Evolutionary conservation across 148 eudicot species (phyloP).

Genomic region (Fagopyrum esculentum): DNA sequence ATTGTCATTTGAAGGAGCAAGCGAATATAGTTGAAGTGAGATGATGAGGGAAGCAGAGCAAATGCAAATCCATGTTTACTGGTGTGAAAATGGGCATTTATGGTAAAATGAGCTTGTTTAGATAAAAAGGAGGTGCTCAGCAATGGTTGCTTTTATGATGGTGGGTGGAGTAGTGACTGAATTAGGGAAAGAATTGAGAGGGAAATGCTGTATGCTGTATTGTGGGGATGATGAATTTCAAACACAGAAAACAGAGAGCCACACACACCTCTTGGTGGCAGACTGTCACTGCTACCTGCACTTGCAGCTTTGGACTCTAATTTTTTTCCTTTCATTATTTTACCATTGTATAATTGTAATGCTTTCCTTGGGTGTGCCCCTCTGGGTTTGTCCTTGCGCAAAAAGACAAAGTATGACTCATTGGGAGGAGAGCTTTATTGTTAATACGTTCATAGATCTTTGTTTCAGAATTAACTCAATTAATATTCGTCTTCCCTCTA

Average conservation of each 20-base stretch:
- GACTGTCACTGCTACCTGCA: not conserved
- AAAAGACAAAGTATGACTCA: not conserved
- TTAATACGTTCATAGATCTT: not conserved
- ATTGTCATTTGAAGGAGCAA: not conserved
- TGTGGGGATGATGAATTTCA: not conserved
- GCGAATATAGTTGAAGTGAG: not conserved
- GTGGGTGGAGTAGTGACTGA: conserved; percentile 2
- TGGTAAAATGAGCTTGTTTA: not conserved
- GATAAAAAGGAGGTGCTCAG: not conserved
- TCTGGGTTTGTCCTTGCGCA: not conserved
- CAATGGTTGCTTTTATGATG: not conserved
- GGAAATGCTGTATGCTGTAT: not conserved
- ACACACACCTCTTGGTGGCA: not conserved
- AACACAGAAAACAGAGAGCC: not conserved
- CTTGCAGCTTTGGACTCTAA: not conserved
- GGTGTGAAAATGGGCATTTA: not conserved
- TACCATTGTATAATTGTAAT: not conserved
- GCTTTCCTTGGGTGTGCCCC: not conserved
- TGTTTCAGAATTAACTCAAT: too few relatives aligned
- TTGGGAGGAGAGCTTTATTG: not conserved
- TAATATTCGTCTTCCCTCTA: too few relatives aligned
- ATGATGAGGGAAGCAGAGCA: not conserved
- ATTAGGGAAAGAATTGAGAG: not conserved
- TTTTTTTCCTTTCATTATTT: too few relatives aligned
- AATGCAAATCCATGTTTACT: not conserved